These are phyloP conservation scores for Colletotrichum chrysophilum DNA, from an alignment of 2,329 filamentous ascomycete genomes.

Conservation along the genomic window DNA sequence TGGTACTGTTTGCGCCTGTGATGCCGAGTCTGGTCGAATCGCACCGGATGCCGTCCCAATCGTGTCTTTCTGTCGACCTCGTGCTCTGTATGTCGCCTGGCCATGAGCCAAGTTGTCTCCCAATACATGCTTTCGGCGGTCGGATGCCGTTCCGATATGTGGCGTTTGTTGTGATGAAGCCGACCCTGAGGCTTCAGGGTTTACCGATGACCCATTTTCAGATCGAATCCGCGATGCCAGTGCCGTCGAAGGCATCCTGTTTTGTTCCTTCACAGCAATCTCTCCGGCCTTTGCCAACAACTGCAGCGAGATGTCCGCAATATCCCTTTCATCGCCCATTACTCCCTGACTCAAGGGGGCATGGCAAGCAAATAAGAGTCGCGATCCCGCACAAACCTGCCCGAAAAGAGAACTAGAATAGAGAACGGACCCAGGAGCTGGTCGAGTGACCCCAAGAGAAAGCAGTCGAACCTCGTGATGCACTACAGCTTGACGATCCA, in stretches of 20 bases:
- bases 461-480: background rate
- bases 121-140: background rate
- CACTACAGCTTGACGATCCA: background rate
- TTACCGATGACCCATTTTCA: background rate
- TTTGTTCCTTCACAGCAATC: background rate
- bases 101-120: background rate
- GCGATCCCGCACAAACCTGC: background rate
- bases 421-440: background rate
- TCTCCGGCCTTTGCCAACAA: background rate
- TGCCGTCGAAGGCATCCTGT: background rate
- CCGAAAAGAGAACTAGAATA: background rate
- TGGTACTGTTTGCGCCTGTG: background rate
- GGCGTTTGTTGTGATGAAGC: background rate
- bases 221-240: background rate
- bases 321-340: constrained; percentile 10
- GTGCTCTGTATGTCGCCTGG: background rate
- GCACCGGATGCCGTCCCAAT: background rate
- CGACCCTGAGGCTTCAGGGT: background rate
- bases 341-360: background rate
- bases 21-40: background rate
- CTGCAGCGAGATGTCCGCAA: background rate
- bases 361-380: background rate
- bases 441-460: background rate
- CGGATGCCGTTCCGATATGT: background rate
- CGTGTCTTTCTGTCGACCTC: background rate